Conservation (phyloP, 345 rosid species). For the Euphorbia peplus region DNA sequence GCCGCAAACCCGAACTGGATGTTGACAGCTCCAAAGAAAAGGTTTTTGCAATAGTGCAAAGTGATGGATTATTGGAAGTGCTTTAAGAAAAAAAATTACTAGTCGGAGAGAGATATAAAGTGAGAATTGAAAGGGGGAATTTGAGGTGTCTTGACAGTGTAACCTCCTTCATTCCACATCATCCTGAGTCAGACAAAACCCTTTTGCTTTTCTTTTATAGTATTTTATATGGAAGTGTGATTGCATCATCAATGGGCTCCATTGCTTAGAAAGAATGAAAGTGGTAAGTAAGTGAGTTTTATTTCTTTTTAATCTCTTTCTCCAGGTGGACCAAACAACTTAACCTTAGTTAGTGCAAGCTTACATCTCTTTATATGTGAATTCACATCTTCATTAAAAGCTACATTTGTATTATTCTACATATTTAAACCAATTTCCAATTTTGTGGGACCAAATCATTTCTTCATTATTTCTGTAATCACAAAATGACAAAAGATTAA, state of each 20-base stretch:
- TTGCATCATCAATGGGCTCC: slow-evolving; percentile 34
- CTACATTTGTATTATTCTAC: slow-evolving; percentile 2
- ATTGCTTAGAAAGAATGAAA: slow-evolving; percentile 8
- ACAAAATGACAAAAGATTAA: no score
- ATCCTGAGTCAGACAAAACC: slow-evolving; percentile 51
- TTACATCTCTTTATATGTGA: slow-evolving; percentile 15
- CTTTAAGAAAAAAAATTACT: no score
- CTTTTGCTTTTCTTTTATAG: slow-evolving; percentile 29
- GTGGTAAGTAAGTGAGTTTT: slow-evolving; percentile 21
- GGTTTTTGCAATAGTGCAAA: no score
- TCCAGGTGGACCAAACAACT: slow-evolving; percentile 25
- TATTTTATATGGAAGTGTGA: slow-evolving; percentile 16
- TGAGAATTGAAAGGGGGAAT: slow-evolving; percentile 35
- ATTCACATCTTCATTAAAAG: slow-evolving; percentile 25
- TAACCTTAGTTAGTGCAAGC: slow-evolving; percentile 19
- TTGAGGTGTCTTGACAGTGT: slow-evolving; percentile 27
- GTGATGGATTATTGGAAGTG: no score
- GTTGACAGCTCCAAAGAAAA: no score
- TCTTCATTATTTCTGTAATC: not conserved
- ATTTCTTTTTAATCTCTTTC: slow-evolving; percentile 8
- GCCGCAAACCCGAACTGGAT: no score
- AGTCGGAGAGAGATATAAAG: slow-evolving; percentile 21
- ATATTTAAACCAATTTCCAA: not conserved
- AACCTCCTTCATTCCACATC: slow-evolving; percentile 40
- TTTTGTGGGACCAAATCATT: slow-evolving; percentile 23